These are phyloP conservation scores for Physaria fendleri DNA, from an alignment of 345 rosid species.

Conservation along the genomic window DNA sequence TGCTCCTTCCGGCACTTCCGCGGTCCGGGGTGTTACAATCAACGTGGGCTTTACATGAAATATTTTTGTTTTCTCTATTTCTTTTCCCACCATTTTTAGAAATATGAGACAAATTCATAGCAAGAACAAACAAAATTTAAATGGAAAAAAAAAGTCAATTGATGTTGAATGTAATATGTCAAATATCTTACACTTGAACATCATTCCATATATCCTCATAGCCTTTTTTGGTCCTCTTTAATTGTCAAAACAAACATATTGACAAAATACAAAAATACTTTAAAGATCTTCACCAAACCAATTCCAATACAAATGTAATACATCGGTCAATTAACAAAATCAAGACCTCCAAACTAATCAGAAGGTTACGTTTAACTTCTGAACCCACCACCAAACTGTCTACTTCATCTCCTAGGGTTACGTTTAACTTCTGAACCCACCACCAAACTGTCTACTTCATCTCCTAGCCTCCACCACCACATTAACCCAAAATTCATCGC, in stretches of 20 bases:
- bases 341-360: slow-evolving; percentile 29
- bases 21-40: no score
- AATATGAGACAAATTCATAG: not conserved
- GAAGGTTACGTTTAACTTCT: slow-evolving; percentile 38
- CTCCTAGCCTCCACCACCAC: slow-evolving; percentile 83
- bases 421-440: no score
- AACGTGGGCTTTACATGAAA: not conserved
- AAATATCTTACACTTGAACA: slow-evolving; percentile 23
- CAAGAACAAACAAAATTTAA: not conserved
- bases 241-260: slow-evolving; percentile 25
- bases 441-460: slow-evolving; percentile 57
- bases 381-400: slow-evolving; percentile 49
- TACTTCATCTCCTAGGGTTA: slow-evolving; percentile 61
- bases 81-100: not conserved
- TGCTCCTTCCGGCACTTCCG: no score
- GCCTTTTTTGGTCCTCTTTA: slow-evolving; percentile 22
- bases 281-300: slow-evolving; percentile 54
- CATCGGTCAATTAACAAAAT: slow-evolving; percentile 56
- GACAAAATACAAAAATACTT: slow-evolving; percentile 34
- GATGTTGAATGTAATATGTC: not conserved
- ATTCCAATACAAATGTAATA: slow-evolving; percentile 56
- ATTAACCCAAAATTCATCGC: slow-evolving; percentile 48
- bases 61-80: not conserved
- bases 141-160: not conserved
- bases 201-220: not conserved